Evolutionary conservation across 495 filamentous ascomycete species (phyloP).

Genomic region (Aspergillus incahuasiensis): DNA sequence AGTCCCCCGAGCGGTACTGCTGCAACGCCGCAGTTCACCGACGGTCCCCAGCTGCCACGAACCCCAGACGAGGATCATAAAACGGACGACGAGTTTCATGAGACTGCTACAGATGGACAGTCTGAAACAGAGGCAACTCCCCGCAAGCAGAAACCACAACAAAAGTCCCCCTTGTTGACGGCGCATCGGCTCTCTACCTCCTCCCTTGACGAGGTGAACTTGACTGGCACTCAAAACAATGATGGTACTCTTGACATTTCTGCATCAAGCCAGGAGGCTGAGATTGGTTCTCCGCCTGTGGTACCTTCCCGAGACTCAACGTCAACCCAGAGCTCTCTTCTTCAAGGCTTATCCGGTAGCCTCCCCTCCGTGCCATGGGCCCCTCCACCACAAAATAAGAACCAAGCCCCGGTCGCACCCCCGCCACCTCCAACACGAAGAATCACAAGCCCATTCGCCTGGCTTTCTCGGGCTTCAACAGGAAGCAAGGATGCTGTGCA

Average conservation of each 20-base stretch:
- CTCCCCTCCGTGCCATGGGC: slow-evolving; percentile 53
- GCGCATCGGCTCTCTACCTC: slow-evolving; percentile 60
- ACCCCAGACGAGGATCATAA: slow-evolving; percentile 32
- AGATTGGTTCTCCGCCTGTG: slow-evolving; percentile 44
- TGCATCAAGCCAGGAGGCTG: slow-evolving; percentile 16
- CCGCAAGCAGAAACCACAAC: slow-evolving; percentile 28
- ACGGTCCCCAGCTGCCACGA: slow-evolving; percentile 31
- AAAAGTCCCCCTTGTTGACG: slow-evolving; percentile 53
- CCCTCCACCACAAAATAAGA: slow-evolving; percentile 36
- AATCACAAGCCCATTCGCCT: slow-evolving; percentile 75
- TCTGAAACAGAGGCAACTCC: slow-evolving; percentile 33
- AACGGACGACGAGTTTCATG: slow-evolving; percentile 24
- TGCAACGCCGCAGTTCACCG: slow-evolving; percentile 32
- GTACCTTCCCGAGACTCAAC: slow-evolving; percentile 48
- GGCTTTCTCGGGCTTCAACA: slow-evolving; percentile 72
- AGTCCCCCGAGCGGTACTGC: slow-evolving; percentile 39
- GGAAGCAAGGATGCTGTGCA: slow-evolving; percentile 53
- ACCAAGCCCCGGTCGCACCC: slow-evolving; percentile 37
- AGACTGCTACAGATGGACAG: slow-evolving; percentile 20
- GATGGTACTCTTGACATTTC: slow-evolving; percentile 25
- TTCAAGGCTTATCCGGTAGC: slow-evolving; percentile 46
- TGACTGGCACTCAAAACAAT: slow-evolving; percentile 52
- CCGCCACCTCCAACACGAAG: slow-evolving; percentile 54
- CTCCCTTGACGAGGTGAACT: slow-evolving; percentile 66
- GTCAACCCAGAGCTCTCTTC: slow-evolving; percentile 33